A percentile compares a stretch with the other conserved stretches of the same genome.
phyloP scores from a whole-genome alignment of 768 basidiomycete genomes.

The Rubroboletus pulcherrimus region DNA sequence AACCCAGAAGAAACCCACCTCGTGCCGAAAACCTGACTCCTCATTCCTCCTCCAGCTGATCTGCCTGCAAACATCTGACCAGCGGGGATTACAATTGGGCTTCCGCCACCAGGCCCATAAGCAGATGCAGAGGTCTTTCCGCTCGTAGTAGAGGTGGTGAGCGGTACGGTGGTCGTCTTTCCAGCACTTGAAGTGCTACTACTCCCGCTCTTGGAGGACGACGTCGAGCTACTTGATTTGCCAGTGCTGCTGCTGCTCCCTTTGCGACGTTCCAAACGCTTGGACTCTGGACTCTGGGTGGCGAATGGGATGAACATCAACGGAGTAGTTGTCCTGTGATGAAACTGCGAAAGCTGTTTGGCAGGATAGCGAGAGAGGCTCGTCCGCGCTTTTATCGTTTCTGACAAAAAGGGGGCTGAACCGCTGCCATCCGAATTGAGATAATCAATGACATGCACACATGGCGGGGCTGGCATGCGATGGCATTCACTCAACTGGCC shows the following conservation, averaged over 20 bases:
- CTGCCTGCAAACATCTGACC: constrained; percentile 48
- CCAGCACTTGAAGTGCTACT: constrained; percentile 3
- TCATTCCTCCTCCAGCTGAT: constrained; percentile 48
- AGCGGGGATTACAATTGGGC: constrained; percentile 34
- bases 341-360: background rate
- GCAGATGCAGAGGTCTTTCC: constrained; percentile 28
- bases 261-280: constrained; percentile 26
- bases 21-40: constrained; percentile 42
- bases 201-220: constrained; percentile 3
- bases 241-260: constrained; percentile 23
- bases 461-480: too few species aligned
- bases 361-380: background rate
- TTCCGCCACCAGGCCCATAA: constrained; percentile 35
- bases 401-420: background rate
- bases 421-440: too few species aligned
- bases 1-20: constrained; percentile 29
- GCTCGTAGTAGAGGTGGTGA: constrained; percentile 14
- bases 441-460: too few species aligned
- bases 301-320: constrained; percentile 23
- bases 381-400: background rate
- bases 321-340: background rate
- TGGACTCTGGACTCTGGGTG: background rate
- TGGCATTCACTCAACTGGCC: too few species aligned
- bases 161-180: constrained; percentile 16
- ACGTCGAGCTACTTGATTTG: constrained; percentile 9